Evolutionary conservation across 148 eudicot genomes (phyloP), one percentile per base, ranked within the genome.

Genomic region (Rhododendron ferrugineum): DNA sequence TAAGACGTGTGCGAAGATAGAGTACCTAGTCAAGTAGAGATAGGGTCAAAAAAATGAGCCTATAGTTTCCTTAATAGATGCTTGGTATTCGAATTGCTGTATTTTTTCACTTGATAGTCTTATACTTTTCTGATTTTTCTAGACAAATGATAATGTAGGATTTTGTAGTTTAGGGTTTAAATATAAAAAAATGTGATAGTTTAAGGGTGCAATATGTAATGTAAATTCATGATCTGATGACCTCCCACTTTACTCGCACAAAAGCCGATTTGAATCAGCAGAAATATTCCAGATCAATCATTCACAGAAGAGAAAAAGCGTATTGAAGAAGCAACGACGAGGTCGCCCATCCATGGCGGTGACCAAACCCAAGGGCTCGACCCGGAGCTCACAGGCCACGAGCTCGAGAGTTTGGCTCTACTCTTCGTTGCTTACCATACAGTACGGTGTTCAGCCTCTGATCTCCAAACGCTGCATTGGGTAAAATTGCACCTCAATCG

Each of bases 381-480:
- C 7, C 13, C 44, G 54, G 81, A 74, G 37, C 50, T 20, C 76
- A 42, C 74, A 42, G 88, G 54, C n/a, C n/a, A 5, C 60, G 16
- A 28, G 50, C 78, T 75, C 88, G 2, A 86, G 60, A 40, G 83
- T 86, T 52, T 66, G 58, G 78, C 62, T 86, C 18, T 83, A 86
- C 68, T 86, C 88, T 0, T 6, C 37, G 46, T 80, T 86, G n/a
- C 83, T 86, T 6, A 78, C 88, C 3, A 7, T 86, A 47, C 88
- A 86, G 47, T 86, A 86, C 79, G 88, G 85, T 42, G 88, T 85
- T 78, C 88, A 86, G 83, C 88, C 88, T 3, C 75, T 86, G 72
- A 83, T 83, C 82, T 77, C 88, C 76, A 86, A 86, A 32, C 88
- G 88, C 20, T 86, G 52, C 77, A 68, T 83, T 78, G 28, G 85